phyloP scores from a whole-genome alignment of 2,329 filamentous ascomycete species.

The Pseudocercospora vitis region DNA sequence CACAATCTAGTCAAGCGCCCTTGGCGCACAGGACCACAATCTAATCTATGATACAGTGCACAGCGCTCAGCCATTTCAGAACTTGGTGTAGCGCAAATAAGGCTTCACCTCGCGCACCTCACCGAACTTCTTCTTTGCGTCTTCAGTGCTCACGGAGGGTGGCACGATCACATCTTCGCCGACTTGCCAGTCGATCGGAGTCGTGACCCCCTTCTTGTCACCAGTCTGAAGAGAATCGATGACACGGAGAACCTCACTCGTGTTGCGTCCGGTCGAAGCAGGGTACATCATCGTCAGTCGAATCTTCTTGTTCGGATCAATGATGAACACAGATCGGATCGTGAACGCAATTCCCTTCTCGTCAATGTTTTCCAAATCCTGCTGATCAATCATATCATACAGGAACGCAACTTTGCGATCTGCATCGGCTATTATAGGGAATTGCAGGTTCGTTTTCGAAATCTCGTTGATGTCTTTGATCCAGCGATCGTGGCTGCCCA shows the following conservation, averaged over 20 bases:
- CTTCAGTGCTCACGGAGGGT: slow-evolving; percentile 75
- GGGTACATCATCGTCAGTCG: slow-evolving; percentile 91
- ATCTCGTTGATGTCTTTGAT: slow-evolving; percentile 70
- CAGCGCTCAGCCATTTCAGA: slow-evolving; percentile 19
- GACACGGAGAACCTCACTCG: slow-evolving; percentile 58
- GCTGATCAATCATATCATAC: slow-evolving; percentile 49
- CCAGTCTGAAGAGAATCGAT: slow-evolving; percentile 63
- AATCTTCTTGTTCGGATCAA: slow-evolving; percentile 92
- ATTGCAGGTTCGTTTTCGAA: slow-evolving; percentile 46
- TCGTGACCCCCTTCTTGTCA: slow-evolving; percentile 72
- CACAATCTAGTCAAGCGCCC: not conserved
- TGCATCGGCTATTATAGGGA: slow-evolving; percentile 53
- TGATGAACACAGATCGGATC: slow-evolving; percentile 91
- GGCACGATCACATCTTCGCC: slow-evolving; percentile 93
- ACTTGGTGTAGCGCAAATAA: slow-evolving; percentile 69
- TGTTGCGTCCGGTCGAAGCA: slow-evolving; percentile 73
- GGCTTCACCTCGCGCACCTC: slow-evolving; percentile 64
- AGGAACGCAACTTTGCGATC: slow-evolving; percentile 50
- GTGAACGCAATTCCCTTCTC: slow-evolving; percentile 72
- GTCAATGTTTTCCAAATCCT: slow-evolving; percentile 39
- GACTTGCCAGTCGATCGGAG: slow-evolving; percentile 82
- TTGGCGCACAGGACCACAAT: not conserved
- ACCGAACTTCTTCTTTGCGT: slow-evolving; percentile 85
- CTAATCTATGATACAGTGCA: not conserved
- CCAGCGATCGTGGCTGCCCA: slow-evolving; percentile 82